Evolutionary conservation across 129 eudicot genomes (phyloP), one percentile per base, ranked within the genome.

Genomic region (Tanacetum coccineum): DNA sequence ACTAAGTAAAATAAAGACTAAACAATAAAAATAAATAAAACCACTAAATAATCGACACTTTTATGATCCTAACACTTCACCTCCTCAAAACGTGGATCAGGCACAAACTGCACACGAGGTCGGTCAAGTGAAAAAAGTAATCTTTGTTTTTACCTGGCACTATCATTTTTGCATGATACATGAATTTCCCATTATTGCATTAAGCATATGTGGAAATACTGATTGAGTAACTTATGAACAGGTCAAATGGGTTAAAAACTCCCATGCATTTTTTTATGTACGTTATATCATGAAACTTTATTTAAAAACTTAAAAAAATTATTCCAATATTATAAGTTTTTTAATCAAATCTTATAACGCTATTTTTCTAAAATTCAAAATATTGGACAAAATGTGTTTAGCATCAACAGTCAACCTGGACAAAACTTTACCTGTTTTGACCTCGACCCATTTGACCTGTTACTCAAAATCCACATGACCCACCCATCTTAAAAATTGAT

Each of bases 41-140:
- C n/a, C n/a, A n/a, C n/a, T n/a, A n/a, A n/a, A n/a, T n/a, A n/a
- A n/a, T n/a, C n/a, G n/a, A n/a, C n/a, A n/a, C n/a, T n/a, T n/a
- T n/a, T n/a, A n/a, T n/a, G n/a, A n/a, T n/a, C n/a, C n/a, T n/a
- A n/a, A n/a, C n/a, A n/a, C 73, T 85, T 85, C 7, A 79, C 87
- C 73, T 82, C 87, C 67, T 81, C 85, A 70, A 85, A 85, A 9
- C 91, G 71, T 25, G 91, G 84, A 59, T 85, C 87, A 3, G 87
- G 82, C 48, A 85, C 87, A 81, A 85, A 85, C 91, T 85, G 75
- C 76, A 67, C 75, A 70, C 45, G 1, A 70, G 22, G 8, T 46
- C 6, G 14, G 63, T 45, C 25, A n/a, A 30, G 74, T 59, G 13
- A 48, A 56, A 60, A 53, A 7, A 9, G 30, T 14, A n/a, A 28